Conservation (phyloP, 2,329 filamentous ascomycete species). For the Apiospora aurea region DNA sequence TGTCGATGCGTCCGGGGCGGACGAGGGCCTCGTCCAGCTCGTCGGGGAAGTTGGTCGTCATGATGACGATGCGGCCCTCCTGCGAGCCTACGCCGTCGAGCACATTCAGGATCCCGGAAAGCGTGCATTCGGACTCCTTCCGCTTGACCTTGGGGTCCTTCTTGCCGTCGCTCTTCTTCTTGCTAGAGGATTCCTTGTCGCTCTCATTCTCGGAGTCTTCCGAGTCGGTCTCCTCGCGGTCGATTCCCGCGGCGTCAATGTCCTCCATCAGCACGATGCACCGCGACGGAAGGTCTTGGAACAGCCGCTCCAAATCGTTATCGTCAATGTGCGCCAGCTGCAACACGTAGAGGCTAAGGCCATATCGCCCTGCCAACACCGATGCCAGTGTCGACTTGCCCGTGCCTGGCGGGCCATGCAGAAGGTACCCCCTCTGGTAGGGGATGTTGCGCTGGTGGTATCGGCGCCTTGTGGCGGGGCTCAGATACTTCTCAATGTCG, state of each 20-base stretch:
- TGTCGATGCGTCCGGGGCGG: slow-evolving; percentile 41
- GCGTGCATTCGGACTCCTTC: slow-evolving; percentile 41
- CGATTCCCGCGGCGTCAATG: slow-evolving; percentile 85
- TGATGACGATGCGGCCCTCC: slow-evolving; percentile 40
- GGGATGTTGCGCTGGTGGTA: slow-evolving; percentile 23
- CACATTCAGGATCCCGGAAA: slow-evolving; percentile 65
- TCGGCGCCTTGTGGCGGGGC: slow-evolving; percentile 14
- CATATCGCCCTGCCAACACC: slow-evolving; percentile 35
- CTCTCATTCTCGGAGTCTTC: not conserved
- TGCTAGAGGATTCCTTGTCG: not conserved
- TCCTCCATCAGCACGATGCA: slow-evolving; percentile 86
- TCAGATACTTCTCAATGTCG: slow-evolving; percentile 24
- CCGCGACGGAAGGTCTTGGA: slow-evolving; percentile 82
- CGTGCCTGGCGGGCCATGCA: slow-evolving; percentile 25
- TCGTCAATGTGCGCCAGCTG: slow-evolving; percentile 57
- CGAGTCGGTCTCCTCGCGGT: slow-evolving; percentile 43
- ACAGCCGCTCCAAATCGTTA: slow-evolving; percentile 80
- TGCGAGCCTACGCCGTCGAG: slow-evolving; percentile 56
- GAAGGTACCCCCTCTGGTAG: slow-evolving; percentile 24
- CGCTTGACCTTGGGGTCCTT: not conserved
- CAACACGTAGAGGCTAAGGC: slow-evolving; percentile 47
- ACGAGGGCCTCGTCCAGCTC: slow-evolving; percentile 38
- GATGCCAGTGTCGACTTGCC: slow-evolving; percentile 20
- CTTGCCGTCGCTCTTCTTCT: not conserved
- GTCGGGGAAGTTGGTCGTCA: slow-evolving; percentile 41